phyloP scores from a whole-genome alignment of 1,284 basidiomycete genomes.

The Fomes fomentarius region DNA sequence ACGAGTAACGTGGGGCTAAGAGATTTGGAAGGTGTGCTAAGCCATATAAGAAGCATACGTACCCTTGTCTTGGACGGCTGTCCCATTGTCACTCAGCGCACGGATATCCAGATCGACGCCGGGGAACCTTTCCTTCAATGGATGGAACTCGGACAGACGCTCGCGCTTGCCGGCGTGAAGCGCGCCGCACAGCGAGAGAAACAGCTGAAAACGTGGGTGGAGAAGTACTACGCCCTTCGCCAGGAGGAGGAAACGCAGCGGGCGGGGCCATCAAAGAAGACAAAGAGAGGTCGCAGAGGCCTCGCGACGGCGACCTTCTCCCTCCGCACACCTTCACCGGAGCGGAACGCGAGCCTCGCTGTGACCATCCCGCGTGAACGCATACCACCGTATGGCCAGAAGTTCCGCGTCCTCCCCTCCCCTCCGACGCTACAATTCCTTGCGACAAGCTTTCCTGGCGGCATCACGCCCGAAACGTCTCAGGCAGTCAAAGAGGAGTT shows the following conservation, averaged over 20 bases:
- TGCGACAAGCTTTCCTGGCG: conserved; percentile 40
- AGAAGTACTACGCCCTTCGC: conserved; percentile 27
- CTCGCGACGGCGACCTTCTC: conserved; percentile 60
- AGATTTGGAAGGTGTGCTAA: conserved; percentile 54
- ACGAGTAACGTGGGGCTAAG: conserved; percentile 52
- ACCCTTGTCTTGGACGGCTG: conserved; percentile 63
- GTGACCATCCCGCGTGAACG: conserved; percentile 15
- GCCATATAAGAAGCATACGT: conserved; percentile 44
- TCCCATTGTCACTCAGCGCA: conserved; percentile 41
- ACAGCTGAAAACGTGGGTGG: conserved; percentile 54
- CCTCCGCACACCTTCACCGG: conserved; percentile 39
- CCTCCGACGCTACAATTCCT: conserved; percentile 43
- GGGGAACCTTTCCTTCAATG: conserved; percentile 48
- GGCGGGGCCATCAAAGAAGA: conserved; percentile 15
- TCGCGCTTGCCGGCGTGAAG: conserved; percentile 56
- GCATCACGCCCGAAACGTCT: conserved; percentile 37
- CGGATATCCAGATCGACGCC: conserved; percentile 31
- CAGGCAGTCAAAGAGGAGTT: conserved; percentile 50
- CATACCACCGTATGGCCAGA: conserved; percentile 26
- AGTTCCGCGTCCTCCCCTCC: conserved; percentile 48
- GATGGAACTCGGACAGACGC: conserved; percentile 55
- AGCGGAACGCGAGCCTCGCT: conserved; percentile 2
- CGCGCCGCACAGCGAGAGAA: conserved; percentile 61
- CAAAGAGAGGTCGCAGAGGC: conserved; percentile 50
- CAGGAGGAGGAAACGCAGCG: conserved; percentile 4